phyloP scores from a whole-genome alignment of 495 filamentous ascomycete genomes.

The Antarctomyces pellizariae region DNA sequence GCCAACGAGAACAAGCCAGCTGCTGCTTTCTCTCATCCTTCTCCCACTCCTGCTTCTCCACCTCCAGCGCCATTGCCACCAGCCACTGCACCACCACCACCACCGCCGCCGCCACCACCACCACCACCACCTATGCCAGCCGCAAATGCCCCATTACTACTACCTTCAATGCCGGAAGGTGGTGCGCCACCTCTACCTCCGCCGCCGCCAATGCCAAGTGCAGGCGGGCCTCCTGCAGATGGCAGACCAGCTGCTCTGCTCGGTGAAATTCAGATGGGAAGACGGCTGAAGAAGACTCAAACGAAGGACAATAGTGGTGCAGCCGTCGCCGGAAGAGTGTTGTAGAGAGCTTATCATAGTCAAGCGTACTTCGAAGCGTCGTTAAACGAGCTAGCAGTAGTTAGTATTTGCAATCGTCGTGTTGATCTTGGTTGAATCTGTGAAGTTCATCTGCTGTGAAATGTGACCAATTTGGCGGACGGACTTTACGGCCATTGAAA shows the following conservation, averaged over 20 bases:
- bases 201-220: slow-evolving; percentile 24
- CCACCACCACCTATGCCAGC: slow-evolving; percentile 27
- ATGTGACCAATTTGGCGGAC: too few species aligned
- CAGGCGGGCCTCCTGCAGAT: slow-evolving; percentile 19
- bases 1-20: slow-evolving; percentile 57
- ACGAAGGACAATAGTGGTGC: slow-evolving; percentile 66
- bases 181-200: slow-evolving; percentile 21
- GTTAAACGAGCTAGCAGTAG: too few species aligned
- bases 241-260: slow-evolving; percentile 39
- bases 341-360: too few species aligned
- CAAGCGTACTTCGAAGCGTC: too few species aligned
- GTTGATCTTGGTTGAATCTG: too few species aligned
- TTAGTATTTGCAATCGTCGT: too few species aligned
- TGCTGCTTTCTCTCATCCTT: slow-evolving; percentile 24
- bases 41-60: slow-evolving; percentile 13
- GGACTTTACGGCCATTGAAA: too few species aligned
- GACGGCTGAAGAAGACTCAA: slow-evolving; percentile 51
- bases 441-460: too few species aligned
- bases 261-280: slow-evolving; percentile 61
- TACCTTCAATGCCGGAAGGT: slow-evolving; percentile 10
- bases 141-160: slow-evolving; percentile 22
- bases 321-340: slow-evolving; percentile 45
- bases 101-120: slow-evolving; percentile 24
- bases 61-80: slow-evolving; percentile 14
- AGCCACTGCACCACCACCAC: slow-evolving; percentile 18